Percentiles rank a stretch among this genome's conserved stretches.
Conservation (phyloP, 768 basidiomycete species). For the Amylocystis lapponica region DNA sequence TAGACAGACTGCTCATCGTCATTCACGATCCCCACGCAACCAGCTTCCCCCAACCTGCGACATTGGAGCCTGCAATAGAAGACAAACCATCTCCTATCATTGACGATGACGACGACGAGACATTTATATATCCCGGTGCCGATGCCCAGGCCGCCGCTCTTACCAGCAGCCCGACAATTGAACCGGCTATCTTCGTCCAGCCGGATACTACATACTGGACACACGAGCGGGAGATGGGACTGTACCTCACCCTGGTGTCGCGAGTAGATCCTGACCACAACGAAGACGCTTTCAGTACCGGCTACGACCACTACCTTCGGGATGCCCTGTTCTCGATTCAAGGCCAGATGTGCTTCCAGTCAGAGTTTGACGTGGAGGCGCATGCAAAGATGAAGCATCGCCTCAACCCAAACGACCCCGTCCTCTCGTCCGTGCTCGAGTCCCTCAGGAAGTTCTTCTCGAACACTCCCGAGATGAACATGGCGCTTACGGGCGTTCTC, state of each 20-base stretch:
- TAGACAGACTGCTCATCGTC: constrained; percentile 66
- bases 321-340: constrained; percentile 71
- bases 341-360: constrained; percentile 52
- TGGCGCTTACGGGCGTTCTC: constrained; percentile 80
- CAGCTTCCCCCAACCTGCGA: constrained; percentile 58
- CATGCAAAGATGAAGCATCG: constrained; percentile 55
- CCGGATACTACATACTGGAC: constrained; percentile 74
- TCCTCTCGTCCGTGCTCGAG: constrained; percentile 66
- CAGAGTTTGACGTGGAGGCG: constrained; percentile 35
- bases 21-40: constrained; percentile 70
- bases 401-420: constrained; percentile 72
- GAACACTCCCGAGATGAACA: constrained; percentile 81
- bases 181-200: constrained; percentile 37
- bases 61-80: constrained; percentile 5
- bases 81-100: constrained; percentile 14
- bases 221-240: constrained; percentile 77
- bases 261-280: constrained; percentile 66
- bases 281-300: constrained; percentile 74
- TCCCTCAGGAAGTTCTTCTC: constrained; percentile 74
- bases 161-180: background rate
- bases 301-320: constrained; percentile 76
- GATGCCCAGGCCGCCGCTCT: constrained; percentile 12
- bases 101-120: constrained; percentile 42
- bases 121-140: constrained; percentile 40
- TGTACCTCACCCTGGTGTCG: constrained; percentile 76